These are phyloP conservation scores for Nothophoma quercina DNA, from an alignment of 2,329 filamentous ascomycete genomes.

Conservation along the genomic window DNA sequence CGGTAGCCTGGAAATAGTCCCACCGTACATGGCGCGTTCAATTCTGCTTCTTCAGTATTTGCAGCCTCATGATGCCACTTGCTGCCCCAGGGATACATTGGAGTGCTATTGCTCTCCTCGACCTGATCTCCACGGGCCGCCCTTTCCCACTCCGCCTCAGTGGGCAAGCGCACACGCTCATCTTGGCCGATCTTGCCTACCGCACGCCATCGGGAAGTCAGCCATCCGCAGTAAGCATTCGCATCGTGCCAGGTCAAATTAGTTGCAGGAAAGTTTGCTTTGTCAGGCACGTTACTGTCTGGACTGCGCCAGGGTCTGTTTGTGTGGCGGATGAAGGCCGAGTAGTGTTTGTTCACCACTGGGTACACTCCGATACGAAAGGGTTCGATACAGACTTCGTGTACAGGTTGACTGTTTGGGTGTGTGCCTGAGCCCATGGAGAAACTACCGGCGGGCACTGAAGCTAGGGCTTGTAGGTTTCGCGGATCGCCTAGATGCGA, in stretches of 20 bases:
- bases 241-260: slow-evolving; percentile 7
- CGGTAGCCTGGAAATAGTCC: neutral
- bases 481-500: slow-evolving; percentile 4
- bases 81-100: slow-evolving; percentile 1
- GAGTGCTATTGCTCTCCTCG: neutral
- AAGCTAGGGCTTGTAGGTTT: neutral
- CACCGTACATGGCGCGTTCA: neutral
- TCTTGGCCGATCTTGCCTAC: neutral
- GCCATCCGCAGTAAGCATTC: slow-evolving; percentile 4
- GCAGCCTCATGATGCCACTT: neutral
- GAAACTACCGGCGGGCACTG: neutral
- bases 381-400: neutral
- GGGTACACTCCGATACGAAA: slow-evolving; percentile 1
- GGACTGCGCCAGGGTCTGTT: neutral
- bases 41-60: neutral
- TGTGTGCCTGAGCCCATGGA: slow-evolving; percentile 3
- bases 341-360: slow-evolving; percentile 3
- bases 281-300: neutral
- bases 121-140: neutral
- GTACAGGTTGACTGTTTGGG: neutral
- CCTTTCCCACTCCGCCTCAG: slow-evolving; percentile 7
- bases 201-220: neutral
- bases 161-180: neutral
- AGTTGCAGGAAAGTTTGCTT: neutral
- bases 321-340: neutral